Evolutionary conservation across 179 eudicot genomes (phyloP).

Genomic region (Beta lomatogona): DNA sequence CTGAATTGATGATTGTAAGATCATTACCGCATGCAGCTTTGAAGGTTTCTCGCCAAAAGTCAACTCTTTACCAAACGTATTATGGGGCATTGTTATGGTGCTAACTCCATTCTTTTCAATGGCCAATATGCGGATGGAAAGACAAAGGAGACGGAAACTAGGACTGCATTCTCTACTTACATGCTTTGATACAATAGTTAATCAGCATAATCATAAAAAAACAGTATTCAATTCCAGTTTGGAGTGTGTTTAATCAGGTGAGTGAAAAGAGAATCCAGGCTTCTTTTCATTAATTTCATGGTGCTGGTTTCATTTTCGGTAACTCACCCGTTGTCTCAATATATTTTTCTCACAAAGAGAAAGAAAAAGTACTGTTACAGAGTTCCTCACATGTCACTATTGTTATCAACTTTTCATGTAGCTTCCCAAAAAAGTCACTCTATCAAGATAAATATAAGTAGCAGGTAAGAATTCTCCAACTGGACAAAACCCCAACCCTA

Average conservation of each 20-base stretch:
- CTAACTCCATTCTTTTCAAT: background rate
- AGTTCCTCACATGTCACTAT: background rate
- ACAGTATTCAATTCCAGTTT: background rate
- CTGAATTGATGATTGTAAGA: too few relatives aligned
- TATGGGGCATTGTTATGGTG: background rate
- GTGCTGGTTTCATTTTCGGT: background rate
- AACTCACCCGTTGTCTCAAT: background rate
- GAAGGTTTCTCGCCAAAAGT: too few relatives aligned
- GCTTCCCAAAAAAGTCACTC: background rate
- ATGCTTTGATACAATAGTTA: background rate
- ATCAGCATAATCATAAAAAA: too few relatives aligned
- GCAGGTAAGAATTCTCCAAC: background rate
- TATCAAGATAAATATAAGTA: background rate
- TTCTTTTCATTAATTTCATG: background rate
- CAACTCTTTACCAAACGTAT: background rate
- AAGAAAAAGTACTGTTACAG: too few relatives aligned
- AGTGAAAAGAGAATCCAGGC: background rate
- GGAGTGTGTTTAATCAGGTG: background rate
- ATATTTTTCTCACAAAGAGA: background rate
- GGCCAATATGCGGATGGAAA: background rate
- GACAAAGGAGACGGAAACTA: background rate
- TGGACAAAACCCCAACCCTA: background rate
- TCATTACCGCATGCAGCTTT: too few relatives aligned
- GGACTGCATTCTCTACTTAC: background rate
- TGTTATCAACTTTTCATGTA: background rate